Evolutionary conservation across 2,329 filamentous ascomycete genomes (phyloP).

Genomic region (Alternaria infectoria): DNA sequence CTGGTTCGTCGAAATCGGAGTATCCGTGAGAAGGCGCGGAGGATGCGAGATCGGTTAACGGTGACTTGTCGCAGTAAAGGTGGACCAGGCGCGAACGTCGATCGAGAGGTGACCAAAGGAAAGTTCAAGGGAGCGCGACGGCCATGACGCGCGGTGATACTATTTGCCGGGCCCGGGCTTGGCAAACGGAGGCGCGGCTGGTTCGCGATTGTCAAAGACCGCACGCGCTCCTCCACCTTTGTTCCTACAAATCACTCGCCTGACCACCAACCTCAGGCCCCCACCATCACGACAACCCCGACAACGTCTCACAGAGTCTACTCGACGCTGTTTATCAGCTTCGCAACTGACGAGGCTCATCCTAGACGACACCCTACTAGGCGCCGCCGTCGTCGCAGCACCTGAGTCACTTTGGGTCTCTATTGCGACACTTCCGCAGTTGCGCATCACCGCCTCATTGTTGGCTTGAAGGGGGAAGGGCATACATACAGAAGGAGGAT

Average conservation of each 20-base stretch:
- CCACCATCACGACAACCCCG: neutral
- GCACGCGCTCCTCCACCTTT: slow-evolving; percentile 5
- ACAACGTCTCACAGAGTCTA: neutral
- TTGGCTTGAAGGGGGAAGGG: slow-evolving; percentile 40
- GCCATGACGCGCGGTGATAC: slow-evolving; percentile 30
- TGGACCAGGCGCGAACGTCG: slow-evolving; percentile 5
- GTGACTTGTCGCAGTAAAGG: neutral
- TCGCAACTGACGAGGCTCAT: neutral
- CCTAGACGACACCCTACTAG: neutral
- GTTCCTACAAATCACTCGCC: slow-evolving; percentile 7
- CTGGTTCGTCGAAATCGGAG: neutral
- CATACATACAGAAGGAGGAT: slow-evolving; percentile 34
- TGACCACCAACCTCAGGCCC: slow-evolving; percentile 9
- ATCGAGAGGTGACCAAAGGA: slow-evolving; percentile 16
- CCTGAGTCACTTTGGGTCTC: slow-evolving; percentile 1
- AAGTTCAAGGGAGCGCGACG: slow-evolving; percentile 25
- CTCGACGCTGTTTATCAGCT: neutral
- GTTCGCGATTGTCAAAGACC: slow-evolving; percentile 9
- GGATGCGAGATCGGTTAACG: neutral
- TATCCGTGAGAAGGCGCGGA: neutral
- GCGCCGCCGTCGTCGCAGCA: neutral
- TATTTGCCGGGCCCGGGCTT: slow-evolving; percentile 21
- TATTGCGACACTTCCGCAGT: slow-evolving; percentile 17
- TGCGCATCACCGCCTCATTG: slow-evolving; percentile 24
- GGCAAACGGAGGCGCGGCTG: slow-evolving; percentile 1